Evolutionary conservation across 257 asterid genomes (phyloP).

Genomic region (Vinca minor): DNA sequence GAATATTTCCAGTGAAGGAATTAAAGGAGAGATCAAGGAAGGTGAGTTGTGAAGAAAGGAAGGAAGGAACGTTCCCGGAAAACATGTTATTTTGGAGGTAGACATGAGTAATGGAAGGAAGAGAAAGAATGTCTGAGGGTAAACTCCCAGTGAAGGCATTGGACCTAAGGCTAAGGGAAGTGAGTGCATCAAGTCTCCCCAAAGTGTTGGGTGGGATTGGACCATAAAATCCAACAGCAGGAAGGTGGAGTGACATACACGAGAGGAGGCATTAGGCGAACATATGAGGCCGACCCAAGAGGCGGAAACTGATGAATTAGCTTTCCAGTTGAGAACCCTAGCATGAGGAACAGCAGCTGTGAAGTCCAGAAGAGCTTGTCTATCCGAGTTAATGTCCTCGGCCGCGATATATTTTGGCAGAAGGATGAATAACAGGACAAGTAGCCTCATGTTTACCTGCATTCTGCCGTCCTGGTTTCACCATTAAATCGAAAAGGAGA

Average conservation of each 20-base stretch:
- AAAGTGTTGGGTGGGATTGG: conserved; percentile 59
- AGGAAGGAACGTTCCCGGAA: conserved; percentile 48
- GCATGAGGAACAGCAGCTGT: conserved; percentile 46
- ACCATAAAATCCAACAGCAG: conserved; percentile 54
- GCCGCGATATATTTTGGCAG: conserved; percentile 17
- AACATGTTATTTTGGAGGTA: conserved; percentile 52
- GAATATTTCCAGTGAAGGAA: conserved; percentile 51
- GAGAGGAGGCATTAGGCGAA: conserved; percentile 28
- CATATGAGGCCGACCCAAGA: conserved; percentile 65
- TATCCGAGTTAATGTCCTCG: conserved; percentile 60
- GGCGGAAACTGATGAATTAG: conserved; percentile 38
- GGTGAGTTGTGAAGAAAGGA: conserved; percentile 33
- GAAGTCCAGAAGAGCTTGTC: conserved; percentile 62
- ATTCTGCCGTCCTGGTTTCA: no score
- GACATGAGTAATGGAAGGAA: conserved; percentile 54
- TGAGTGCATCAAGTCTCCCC: conserved; percentile 51
- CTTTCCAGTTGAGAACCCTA: conserved; percentile 47
- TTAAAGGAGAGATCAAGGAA: conserved; percentile 59
- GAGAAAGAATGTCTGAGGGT: conserved; percentile 58
- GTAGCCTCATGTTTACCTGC: conserved; percentile 25
- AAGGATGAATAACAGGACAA: conserved; percentile 20
- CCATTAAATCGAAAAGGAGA: no score
- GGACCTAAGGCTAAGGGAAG: conserved; percentile 57
- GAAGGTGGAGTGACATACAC: conserved; percentile 62
- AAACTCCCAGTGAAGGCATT: conserved; percentile 47